Conservation (phyloP, 164 flowering plant genomes). For the Annona squamosa region DNA sequence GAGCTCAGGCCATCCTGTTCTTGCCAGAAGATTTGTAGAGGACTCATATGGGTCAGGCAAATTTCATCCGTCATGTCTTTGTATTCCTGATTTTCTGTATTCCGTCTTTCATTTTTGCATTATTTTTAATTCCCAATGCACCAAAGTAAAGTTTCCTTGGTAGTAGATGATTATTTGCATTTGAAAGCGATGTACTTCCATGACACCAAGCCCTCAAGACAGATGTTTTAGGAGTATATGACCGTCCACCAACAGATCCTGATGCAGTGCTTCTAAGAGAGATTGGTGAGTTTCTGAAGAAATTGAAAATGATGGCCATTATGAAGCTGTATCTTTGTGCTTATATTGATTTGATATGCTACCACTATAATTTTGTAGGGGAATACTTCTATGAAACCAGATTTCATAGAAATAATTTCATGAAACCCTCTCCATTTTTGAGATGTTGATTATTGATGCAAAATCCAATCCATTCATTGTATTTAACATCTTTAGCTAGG, state of each 20-base stretch:
- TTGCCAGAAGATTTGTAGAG: not conserved
- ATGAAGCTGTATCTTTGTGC: not conserved
- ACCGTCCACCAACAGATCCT: constrained; percentile 82
- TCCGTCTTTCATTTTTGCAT: not conserved
- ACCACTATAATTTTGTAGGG: not conserved
- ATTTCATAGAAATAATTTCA: too few species aligned
- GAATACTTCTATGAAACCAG: too few species aligned
- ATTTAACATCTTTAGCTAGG: too few species aligned
- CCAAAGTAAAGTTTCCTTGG: not conserved
- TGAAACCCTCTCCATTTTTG: too few species aligned
- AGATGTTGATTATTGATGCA: too few species aligned
- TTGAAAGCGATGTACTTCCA: constrained; percentile 16
- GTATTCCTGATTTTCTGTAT: not conserved
- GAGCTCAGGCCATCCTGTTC: not conserved
- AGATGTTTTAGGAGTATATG: constrained; percentile 92
- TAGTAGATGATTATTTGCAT: not conserved
- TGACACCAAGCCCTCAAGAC: constrained; percentile 47
- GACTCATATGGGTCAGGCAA: not conserved
- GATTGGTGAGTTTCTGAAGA: constrained; percentile 47
- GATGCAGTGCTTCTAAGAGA: constrained; percentile 71
- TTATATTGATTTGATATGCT: not conserved
- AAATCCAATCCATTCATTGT: too few species aligned
- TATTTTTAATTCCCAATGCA: not conserved
- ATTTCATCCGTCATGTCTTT: not conserved
- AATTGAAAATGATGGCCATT: not conserved